phyloP scores from a whole-genome alignment of 1,284 basidiomycete genomes.

The Boletus sp. region DNA sequence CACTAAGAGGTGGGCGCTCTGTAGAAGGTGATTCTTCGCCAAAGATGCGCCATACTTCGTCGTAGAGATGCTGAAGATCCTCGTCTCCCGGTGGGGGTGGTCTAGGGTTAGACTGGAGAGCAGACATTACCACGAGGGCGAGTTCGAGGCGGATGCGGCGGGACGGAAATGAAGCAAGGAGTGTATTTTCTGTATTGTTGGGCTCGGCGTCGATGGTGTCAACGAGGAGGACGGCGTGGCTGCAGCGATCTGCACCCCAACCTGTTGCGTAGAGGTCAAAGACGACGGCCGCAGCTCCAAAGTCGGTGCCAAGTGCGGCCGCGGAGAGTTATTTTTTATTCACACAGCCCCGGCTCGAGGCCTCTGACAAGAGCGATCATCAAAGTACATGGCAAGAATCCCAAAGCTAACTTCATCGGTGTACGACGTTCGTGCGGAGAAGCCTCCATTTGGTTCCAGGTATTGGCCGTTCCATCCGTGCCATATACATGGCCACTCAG shows the following conservation, averaged over 20 bases:
- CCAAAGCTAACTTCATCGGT: slow-evolving; percentile 60
- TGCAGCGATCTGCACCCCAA: not conserved
- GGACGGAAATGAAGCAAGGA: not conserved
- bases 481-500: not conserved
- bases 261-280: not conserved
- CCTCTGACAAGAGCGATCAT: not conserved
- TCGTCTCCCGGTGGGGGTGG: slow-evolving; percentile 59
- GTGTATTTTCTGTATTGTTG: slow-evolving; percentile 2
- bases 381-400: not conserved
- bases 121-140: slow-evolving; percentile 31
- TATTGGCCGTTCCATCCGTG: slow-evolving; percentile 24
- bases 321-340: slow-evolving; percentile 6
- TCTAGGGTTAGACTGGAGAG: slow-evolving; percentile 36
- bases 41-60: slow-evolving; percentile 71
- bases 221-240: slow-evolving; percentile 2
- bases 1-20: slow-evolving; percentile 30
- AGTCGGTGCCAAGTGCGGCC: not conserved
- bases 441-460: slow-evolving; percentile 76
- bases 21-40: slow-evolving; percentile 44
- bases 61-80: slow-evolving; percentile 70
- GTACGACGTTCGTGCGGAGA: slow-evolving; percentile 56
- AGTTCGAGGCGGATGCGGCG: slow-evolving; percentile 16
- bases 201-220: slow-evolving; percentile 4
- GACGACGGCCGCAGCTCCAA: slow-evolving; percentile 9
- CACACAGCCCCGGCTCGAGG: not conserved